Conservation (phyloP, 306 rosid species). For the Vigna reflexopilosa region DNA sequence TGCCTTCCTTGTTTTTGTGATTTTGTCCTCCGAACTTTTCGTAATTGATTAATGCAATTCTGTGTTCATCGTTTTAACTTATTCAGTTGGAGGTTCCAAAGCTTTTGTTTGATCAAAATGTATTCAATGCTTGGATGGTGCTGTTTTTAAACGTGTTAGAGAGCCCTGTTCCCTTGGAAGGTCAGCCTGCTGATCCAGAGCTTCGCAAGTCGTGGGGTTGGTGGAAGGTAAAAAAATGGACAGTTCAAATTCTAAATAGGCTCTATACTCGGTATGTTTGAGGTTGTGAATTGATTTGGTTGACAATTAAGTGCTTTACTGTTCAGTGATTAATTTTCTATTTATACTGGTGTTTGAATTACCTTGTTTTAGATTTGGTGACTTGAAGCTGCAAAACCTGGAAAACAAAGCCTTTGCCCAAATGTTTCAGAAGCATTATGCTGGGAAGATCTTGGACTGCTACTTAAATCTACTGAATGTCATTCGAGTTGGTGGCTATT, state of each 20-base stretch:
- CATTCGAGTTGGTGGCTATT: conserved; percentile 78
- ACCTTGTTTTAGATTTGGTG: conserved; percentile 70
- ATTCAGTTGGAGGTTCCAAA: conserved; percentile 93
- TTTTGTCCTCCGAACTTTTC: background rate
- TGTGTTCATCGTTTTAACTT: conserved; percentile 15
- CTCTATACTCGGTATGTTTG: conserved; percentile 80
- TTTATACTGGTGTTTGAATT: conserved; percentile 8
- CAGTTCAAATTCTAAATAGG: conserved; percentile 89
- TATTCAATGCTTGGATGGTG: conserved; percentile 91
- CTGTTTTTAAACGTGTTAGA: conserved; percentile 79
- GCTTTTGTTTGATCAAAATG: conserved; percentile 74
- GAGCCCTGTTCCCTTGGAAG: conserved; percentile 92
- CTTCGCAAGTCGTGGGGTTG: conserved; percentile 92
- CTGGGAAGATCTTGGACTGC: conserved; percentile 83
- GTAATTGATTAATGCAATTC: background rate
- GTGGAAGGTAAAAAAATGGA: conserved; percentile 99
- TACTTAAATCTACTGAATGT: conserved; percentile 67
- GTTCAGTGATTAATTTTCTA: conserved; percentile 20
- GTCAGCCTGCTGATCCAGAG: conserved; percentile 90
- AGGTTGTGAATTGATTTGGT: background rate
- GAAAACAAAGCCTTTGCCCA: conserved; percentile 87
- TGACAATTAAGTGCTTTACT: background rate
- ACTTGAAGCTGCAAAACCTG: conserved; percentile 75
- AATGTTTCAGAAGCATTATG: conserved; percentile 82
- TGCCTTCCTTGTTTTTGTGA: background rate